Base-by-base conservation (phyloP, 2,329 filamentous ascomycete species). In the Drechslerella coelobrocha region DNA sequence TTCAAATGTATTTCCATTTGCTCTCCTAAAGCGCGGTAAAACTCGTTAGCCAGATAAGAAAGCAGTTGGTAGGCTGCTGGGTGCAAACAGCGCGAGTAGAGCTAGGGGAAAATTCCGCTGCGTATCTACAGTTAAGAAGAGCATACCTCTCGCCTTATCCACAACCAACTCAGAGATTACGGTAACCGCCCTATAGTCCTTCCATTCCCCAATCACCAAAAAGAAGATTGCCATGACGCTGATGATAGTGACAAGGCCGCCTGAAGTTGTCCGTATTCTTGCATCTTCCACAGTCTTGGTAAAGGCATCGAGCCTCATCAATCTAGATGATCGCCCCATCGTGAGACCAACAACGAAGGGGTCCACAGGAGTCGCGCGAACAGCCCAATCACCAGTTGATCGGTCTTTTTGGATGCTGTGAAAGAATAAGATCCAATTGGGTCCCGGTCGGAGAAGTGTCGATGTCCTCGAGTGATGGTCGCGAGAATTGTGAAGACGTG, bases 1-100 rank as follows among this genome's bases (percentile, higher is more conserved):
- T 99, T 99, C 80, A 99, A 85, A 79, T 96, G 92, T 74, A 99
- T 99, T 79, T 97, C 94, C 93, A 99, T 97, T 80, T 93, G 91
- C 83, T 99, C 79, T 91, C 90, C 65, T 69, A 39, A 9, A 52
- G 1, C 45, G 48, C 27, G 39, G 23, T 37, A 52, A 43, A 51
- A 41, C 12, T 23, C 91, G 75, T 78, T 55, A 73, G 23, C 51
- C 41, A 29, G 4, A 24, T 19, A 48, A 41, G 17, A 31, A 14
- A 37, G n/a, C 10, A 6, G 29, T 19, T 10, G 5, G 19, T 14
- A 14, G 14, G 14, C 17, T 21, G 23, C n/a, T n/a, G n/a, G n/a
- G 17, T 48, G 41, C 41, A 24, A 59, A 31, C 2, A 47, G 17
- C 14, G 41, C 19, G 17, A 10, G 7, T 10, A 9, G 14, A 17